These are phyloP conservation scores for Talinum fruticosum DNA, from an alignment of 148 eudicot genomes.

Conservation along the genomic window DNA sequence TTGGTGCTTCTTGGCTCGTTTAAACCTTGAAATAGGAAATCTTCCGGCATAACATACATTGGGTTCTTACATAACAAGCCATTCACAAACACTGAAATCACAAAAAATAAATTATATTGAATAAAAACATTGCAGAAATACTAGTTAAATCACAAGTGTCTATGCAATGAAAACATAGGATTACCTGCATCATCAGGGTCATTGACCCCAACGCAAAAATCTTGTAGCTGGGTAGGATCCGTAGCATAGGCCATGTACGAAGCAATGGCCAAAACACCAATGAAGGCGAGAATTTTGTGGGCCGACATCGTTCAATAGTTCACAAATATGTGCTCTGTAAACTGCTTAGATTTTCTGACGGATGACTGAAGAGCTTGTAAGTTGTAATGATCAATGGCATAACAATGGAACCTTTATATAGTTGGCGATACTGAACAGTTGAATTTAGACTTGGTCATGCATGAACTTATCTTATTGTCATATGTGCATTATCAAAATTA, in stretches of 20 bases:
- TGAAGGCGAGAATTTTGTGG: not conserved
- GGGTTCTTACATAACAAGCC: slow-evolving; percentile 16
- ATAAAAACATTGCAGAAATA: not conserved
- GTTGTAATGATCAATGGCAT: not conserved
- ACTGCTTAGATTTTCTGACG: not conserved
- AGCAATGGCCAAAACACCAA: not conserved
- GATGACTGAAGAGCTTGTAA: not conserved
- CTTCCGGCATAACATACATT: slow-evolving; percentile 10
- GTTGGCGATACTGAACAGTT: not conserved
- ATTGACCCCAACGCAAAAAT: slow-evolving; percentile 8
- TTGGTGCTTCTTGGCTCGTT: slow-evolving; percentile 16
- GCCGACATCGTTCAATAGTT: not conserved
- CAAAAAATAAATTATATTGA: not conserved
- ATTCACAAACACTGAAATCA: slow-evolving; percentile 13
- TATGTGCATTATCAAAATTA: not conserved
- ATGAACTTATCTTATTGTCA: not conserved
- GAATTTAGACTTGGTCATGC: not conserved
- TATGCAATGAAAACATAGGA: not conserved
- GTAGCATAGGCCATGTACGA: slow-evolving; percentile 5
- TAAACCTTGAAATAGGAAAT: slow-evolving; percentile 22
- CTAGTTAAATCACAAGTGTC: not conserved
- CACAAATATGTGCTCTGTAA: not conserved
- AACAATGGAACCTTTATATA: not conserved
- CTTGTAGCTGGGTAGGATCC: slow-evolving; percentile 17
- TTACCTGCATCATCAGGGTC: not conserved